Evolutionary conservation across 345 rosid species (phyloP).

Genomic region (Zanthoxylum bungeanum): DNA sequence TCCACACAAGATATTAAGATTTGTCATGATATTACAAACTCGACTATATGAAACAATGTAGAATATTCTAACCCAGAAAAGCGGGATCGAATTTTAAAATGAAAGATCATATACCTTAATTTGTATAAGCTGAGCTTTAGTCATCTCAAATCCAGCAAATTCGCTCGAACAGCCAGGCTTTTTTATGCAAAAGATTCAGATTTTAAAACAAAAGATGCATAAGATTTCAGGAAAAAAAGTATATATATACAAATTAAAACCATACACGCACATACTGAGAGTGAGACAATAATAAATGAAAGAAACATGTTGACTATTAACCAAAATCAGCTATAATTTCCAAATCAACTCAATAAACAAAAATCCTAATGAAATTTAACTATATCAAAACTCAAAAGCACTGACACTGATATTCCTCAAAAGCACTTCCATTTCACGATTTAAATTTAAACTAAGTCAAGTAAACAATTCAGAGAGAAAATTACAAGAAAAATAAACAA

Average conservation of each 20-base stretch:
- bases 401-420: too few relatives aligned
- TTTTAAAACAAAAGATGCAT: not conserved
- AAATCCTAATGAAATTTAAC: too few relatives aligned
- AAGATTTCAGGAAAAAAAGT: not conserved
- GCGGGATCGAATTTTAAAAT: not conserved
- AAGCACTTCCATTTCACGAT: too few relatives aligned
- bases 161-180: conserved; percentile 97
- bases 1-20: not conserved
- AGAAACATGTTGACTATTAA: not conserved
- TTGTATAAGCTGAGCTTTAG: conserved; percentile 68
- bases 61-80: not conserved
- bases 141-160: conserved; percentile 56
- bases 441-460: too few relatives aligned
- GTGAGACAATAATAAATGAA: not conserved
- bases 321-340: too few relatives aligned
- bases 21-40: not conserved
- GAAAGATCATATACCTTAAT: conserved; percentile 54
- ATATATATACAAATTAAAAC: not conserved
- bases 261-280: not conserved
- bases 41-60: not conserved
- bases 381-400: too few relatives aligned
- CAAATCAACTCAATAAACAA: too few relatives aligned
- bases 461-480: too few relatives aligned
- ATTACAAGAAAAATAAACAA: too few relatives aligned
- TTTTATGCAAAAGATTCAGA: conserved; percentile 20